Percentiles rank a stretch among this genome's conserved stretches.
These are phyloP conservation scores for apple (Malus domestica) DNA, from an alignment of 306 rosid genomes.

Conservation along the genomic window ASM211411v1 NC_041793.1:37905001-37905500, in stretches of 20 bases:
- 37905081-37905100: conserved; percentile 61
- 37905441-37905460: conserved; percentile 38
- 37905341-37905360: conserved; percentile 44
- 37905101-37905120: conserved; percentile 48
- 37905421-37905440: conserved; percentile 34
- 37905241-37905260: conserved; percentile 43
- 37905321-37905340: conserved; percentile 26
- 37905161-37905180: conserved; percentile 63
- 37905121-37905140: conserved; percentile 59
- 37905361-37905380: conserved; percentile 28
- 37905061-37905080: conserved; percentile 46
- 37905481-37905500: conserved; percentile 20
- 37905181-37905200: conserved; percentile 59
- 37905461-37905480: conserved; percentile 22
- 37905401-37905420: conserved; percentile 21
- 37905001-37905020: conserved; percentile 27
- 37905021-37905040: conserved; percentile 32
- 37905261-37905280: conserved; percentile 32
- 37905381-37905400: conserved; percentile 32
- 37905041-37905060: conserved; percentile 38
- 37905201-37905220: conserved; percentile 37
- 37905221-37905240: conserved; percentile 46
- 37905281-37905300: conserved; percentile 23
- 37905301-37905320: not conserved
- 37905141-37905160: conserved; percentile 57